These are phyloP conservation scores for Aspergillus brunneoviolaceus DNA, from an alignment of 2,329 filamentous ascomycete species.

Conservation along the genomic window DNA sequence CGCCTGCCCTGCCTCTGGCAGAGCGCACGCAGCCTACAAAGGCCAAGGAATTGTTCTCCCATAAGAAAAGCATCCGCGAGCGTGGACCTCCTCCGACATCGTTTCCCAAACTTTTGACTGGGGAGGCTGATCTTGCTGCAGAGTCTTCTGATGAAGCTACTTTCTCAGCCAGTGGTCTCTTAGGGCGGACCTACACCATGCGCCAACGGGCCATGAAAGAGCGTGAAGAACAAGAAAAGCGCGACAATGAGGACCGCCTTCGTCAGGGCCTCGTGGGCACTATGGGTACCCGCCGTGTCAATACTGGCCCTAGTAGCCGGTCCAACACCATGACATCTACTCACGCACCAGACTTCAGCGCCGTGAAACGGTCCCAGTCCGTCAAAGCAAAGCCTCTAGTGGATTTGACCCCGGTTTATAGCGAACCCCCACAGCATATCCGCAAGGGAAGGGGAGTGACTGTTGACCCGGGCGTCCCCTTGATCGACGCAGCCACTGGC, in stretches of 20 bases:
- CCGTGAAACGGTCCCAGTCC: constrained; percentile 50
- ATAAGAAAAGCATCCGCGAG: constrained; percentile 30
- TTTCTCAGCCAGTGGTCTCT: constrained; percentile 38
- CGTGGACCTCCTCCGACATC: constrained; percentile 31
- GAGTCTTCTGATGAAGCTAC: constrained; percentile 26
- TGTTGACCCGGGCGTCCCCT: constrained; percentile 45
- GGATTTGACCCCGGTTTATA: constrained; percentile 65
- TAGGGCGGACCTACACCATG: constrained; percentile 42
- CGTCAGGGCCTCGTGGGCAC: constrained; percentile 55
- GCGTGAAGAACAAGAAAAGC: constrained; percentile 37
- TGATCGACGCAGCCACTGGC: constrained; percentile 45
- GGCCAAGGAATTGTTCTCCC: constrained; percentile 26
- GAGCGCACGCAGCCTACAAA: constrained; percentile 15
- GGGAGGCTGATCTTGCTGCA: constrained; percentile 24
- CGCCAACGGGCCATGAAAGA: constrained; percentile 43
- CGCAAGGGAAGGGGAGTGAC: constrained; percentile 38
- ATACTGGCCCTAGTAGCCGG: constrained; percentile 28
- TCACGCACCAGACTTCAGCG: constrained; percentile 25
- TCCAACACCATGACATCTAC: constrained; percentile 35
- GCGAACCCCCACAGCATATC: constrained; percentile 56
- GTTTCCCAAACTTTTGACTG: constrained; percentile 27
- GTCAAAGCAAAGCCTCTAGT: constrained; percentile 61
- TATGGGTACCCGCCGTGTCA: constrained; percentile 42
- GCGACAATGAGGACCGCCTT: constrained; percentile 48
- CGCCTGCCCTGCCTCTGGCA: constrained; percentile 21